phyloP scores from a whole-genome alignment of 2,329 filamentous ascomycete genomes.

The Gremmenia infestans region DNA sequence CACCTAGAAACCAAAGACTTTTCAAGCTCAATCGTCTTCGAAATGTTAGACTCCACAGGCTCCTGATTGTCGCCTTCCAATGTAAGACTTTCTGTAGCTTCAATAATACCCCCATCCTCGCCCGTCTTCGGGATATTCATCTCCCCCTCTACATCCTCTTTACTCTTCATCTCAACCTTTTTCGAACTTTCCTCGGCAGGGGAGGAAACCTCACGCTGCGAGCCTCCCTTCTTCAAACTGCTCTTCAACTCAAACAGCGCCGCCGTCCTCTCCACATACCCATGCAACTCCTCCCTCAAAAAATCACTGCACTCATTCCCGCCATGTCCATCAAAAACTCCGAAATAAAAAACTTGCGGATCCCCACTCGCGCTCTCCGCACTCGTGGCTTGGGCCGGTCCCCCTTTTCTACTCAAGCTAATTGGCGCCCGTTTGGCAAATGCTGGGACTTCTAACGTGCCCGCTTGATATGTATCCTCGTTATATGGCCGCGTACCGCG shows the following conservation, averaged over 20 bases:
- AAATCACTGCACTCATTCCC: constrained; percentile 86
- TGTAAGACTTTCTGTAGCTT: constrained; percentile 34
- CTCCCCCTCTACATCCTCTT: constrained; percentile 37
- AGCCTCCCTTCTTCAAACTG: constrained; percentile 51
- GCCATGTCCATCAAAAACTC: constrained; percentile 92
- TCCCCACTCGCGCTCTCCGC: constrained; percentile 79
- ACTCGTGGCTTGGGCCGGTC: constrained; percentile 47
- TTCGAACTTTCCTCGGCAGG: constrained; percentile 36
- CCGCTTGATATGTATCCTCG: constrained; percentile 91
- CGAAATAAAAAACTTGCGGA: constrained; percentile 97
- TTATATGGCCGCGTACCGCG: constrained; percentile 84
- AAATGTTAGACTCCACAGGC: constrained; percentile 36
- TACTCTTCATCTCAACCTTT: constrained; percentile 45
- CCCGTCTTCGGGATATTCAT: constrained; percentile 14
- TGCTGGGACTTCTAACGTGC: constrained; percentile 86
- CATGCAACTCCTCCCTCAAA: constrained; percentile 75
- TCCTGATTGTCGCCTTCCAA: constrained; percentile 38
- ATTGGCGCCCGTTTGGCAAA: constrained; percentile 82
- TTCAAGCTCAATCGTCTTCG: constrained; percentile 64
- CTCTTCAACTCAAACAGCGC: constrained; percentile 72
- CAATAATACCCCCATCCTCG: constrained; percentile 30
- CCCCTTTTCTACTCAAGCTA: constrained; percentile 37
- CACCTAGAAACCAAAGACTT: constrained; percentile 69
- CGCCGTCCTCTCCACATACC: constrained; percentile 81
- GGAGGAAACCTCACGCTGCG: constrained; percentile 28